A percentile compares a stretch with the other conserved stretches of the same genome.
Evolutionary conservation across 148 eudicot species (phyloP).

Genomic region (Drosera capensis): DNA sequence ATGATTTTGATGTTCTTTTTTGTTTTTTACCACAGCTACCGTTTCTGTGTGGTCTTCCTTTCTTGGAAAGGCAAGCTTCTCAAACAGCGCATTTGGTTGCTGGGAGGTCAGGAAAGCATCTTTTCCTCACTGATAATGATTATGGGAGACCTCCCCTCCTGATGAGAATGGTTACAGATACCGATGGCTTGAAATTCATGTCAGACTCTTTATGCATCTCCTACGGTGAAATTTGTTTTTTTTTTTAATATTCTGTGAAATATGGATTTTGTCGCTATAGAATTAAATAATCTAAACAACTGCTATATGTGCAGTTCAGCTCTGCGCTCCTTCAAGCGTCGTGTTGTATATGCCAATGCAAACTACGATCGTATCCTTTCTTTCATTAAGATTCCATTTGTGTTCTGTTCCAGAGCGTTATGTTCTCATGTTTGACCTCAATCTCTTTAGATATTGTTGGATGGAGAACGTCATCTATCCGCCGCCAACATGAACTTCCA

Average conservation of each 20-base stretch:
- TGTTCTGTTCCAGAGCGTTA: background rate
- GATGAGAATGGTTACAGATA: slow-evolving; percentile 67
- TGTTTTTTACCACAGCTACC: slow-evolving; percentile 39
- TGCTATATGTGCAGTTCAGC: slow-evolving; percentile 51
- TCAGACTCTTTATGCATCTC: slow-evolving; percentile 15
- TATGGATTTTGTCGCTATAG: background rate
- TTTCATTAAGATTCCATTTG: background rate
- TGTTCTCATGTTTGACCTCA: slow-evolving; percentile 15
- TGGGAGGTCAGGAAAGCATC: slow-evolving; percentile 92
- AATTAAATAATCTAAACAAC: slow-evolving; percentile 5
- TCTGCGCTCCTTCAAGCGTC: slow-evolving; percentile 61
- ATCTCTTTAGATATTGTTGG: slow-evolving; percentile 70
- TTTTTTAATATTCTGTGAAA: background rate
- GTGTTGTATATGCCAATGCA: slow-evolving; percentile 84
- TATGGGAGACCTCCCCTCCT: slow-evolving; percentile 73
- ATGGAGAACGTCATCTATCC: slow-evolving; percentile 91
- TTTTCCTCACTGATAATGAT: slow-evolving; percentile 65
- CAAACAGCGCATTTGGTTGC: slow-evolving; percentile 83
- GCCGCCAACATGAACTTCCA: slow-evolving; percentile 71
- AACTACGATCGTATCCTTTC: slow-evolving; percentile 75
- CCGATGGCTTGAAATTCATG: slow-evolving; percentile 67
- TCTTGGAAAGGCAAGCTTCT: slow-evolving; percentile 61
- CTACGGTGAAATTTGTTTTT: background rate
- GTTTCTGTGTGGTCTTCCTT: slow-evolving; percentile 73
- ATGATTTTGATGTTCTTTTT: no score